Evolutionary conservation across 495 filamentous ascomycete species (phyloP), one percentile per base, ranked within the genome.

Genomic region (Xylaria venustula): DNA sequence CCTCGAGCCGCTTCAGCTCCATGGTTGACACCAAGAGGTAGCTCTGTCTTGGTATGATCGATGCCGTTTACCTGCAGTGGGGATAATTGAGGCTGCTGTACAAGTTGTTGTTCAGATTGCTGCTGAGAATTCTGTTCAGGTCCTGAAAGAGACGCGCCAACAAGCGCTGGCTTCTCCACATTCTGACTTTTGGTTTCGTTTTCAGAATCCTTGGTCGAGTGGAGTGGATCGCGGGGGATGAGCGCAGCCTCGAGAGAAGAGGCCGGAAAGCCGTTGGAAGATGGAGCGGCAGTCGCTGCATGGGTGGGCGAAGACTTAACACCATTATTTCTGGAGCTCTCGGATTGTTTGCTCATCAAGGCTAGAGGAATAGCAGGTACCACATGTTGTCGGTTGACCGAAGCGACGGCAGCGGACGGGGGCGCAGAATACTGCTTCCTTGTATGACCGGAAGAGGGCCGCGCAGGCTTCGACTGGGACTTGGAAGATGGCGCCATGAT

Each of bases 321-420:
- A 51, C 41, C 30, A 22, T 40, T 12, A 40, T 58, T 55, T 64
- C 67, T 51, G 50, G 54, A 22, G 32, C 41, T 17, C 19, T 61
- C 60, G 50, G 49, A 44, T 51, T 66, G 71, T 50, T 73, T 75
- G 46, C 71, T 63, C 28, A 77, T 69, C 46, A 73, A 72, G 17
- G 74, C 62, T 40, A 78, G 64, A 14, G 75, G 75, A 44, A 78
- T 75, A 15, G 73, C 75, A 52, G 75, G 74, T 6, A 76, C 54
- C 7, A 74, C 69, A 25, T 66, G 48, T 19, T 70, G 71, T 54
- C 73, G 73, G 15, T 58, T 45, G 23, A 50, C 30, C 42, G 61
- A 25, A 34, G 51, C 52, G 47, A 34, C 36, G 14, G 54, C 58
- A 11, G 54, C 58, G 22, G 47, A 37, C 40, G 19, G 17, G 2